phyloP scores from a whole-genome alignment of 768 basidiomycete genomes.

The Megacollybia marginata region DNA sequence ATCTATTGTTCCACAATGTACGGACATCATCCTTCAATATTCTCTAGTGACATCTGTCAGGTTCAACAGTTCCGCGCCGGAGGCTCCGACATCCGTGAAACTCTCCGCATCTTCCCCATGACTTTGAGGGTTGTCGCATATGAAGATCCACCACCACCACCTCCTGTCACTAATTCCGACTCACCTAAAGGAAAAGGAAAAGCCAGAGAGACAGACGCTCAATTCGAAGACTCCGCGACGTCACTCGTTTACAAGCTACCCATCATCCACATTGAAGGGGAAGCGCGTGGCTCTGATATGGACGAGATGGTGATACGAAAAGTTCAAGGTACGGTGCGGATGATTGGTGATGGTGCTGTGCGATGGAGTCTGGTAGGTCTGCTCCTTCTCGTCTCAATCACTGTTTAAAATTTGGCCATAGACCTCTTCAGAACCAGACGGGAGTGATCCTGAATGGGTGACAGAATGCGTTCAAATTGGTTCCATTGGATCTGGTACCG shows the following conservation, averaged over 20 bases:
- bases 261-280: conserved; percentile 31
- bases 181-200: not conserved
- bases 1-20: conserved; percentile 27
- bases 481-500: conserved; percentile 29
- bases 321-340: conserved; percentile 24
- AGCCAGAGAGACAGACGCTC: not conserved
- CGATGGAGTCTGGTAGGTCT: conserved; percentile 32
- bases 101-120: conserved; percentile 33
- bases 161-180: not conserved
- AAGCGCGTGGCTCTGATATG: conserved; percentile 20
- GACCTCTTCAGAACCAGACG: conserved; percentile 10
- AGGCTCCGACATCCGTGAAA: conserved; percentile 19
- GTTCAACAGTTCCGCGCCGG: not conserved
- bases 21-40: not conserved
- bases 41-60: not conserved
- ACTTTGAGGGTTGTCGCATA: conserved; percentile 23
- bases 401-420: conserved; percentile 2
- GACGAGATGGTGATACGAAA: conserved; percentile 16
- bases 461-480: conserved; percentile 39
- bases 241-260: conserved; percentile 24
- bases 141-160: conserved; percentile 4
- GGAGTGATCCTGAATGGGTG: conserved; percentile 25
- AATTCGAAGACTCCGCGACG: conserved; percentile 16
- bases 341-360: conserved; percentile 31
- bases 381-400: not conserved